Evolutionary conservation across 2,329 filamentous ascomycete species (phyloP).

Genomic region (Stagonosporopsis cucurbitacearum): DNA sequence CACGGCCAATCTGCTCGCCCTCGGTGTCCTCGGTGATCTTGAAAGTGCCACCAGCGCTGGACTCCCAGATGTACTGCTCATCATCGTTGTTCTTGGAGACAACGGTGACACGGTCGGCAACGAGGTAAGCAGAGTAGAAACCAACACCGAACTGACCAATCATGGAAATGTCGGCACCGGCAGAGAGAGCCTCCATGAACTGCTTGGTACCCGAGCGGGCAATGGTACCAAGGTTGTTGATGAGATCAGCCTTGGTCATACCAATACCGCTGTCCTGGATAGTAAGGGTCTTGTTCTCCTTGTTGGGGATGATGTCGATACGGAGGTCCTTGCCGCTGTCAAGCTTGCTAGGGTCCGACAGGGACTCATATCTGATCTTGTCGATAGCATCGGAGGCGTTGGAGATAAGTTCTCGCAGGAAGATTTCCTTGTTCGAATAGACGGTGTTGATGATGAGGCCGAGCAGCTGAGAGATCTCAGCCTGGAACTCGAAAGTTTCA

Average conservation of each 20-base stretch:
- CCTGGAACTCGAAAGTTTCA: slow-evolving; percentile 99
- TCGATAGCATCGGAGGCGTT: slow-evolving; percentile 98
- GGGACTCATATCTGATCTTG: slow-evolving; percentile 99
- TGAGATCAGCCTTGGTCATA: slow-evolving; percentile 99
- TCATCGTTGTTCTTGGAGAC: slow-evolving; percentile 99
- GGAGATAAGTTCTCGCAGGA: slow-evolving; percentile 97
- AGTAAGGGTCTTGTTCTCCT: slow-evolving; percentile 96
- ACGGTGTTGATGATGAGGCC: slow-evolving; percentile 99
- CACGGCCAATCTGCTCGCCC: slow-evolving; percentile 87
- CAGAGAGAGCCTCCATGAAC: slow-evolving; percentile 99
- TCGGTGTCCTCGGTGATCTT: slow-evolving; percentile 89
- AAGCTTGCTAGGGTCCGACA: slow-evolving; percentile 96
- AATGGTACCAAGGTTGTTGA: slow-evolving; percentile 99
- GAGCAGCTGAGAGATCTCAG: slow-evolving; percentile 99
- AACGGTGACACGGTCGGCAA: slow-evolving; percentile 94
- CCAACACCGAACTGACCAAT: slow-evolving; percentile 99
- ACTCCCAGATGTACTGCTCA: slow-evolving; percentile 99
- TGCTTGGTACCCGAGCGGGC: slow-evolving; percentile 99
- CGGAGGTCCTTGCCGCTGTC: slow-evolving; percentile 97
- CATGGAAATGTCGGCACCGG: slow-evolving; percentile 99
- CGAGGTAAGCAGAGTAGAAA: slow-evolving; percentile 99
- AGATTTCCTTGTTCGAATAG: slow-evolving; percentile 99
- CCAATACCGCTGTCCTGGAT: slow-evolving; percentile 98
- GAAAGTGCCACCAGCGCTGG: slow-evolving; percentile 95
- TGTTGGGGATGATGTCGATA: slow-evolving; percentile 98